These are phyloP conservation scores for Saccharomycopsis javanensis DNA, from an alignment of 805 yeast genomes.

Conservation along the genomic window DNA sequence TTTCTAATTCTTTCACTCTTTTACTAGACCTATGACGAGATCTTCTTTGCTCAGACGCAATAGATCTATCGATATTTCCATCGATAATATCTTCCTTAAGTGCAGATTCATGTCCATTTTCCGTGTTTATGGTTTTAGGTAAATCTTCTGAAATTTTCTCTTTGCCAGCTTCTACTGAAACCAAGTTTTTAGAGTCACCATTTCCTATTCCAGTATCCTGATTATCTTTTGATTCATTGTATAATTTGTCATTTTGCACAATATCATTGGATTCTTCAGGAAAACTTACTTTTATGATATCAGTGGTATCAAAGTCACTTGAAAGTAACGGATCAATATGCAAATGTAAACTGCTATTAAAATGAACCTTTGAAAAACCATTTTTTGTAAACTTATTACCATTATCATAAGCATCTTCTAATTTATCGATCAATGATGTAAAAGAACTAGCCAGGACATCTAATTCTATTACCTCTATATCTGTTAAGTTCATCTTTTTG, in stretches of 20 bases:
- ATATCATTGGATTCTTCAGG: conserved; percentile 21
- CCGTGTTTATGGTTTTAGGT: not conserved
- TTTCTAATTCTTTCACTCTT: conserved; percentile 29
- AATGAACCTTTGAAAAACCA: conserved; percentile 1
- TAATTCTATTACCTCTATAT: conserved; percentile 18
- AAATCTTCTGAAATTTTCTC: not conserved
- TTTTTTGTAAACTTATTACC: conserved; percentile 1
- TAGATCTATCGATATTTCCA: conserved; percentile 30
- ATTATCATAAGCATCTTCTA: conserved; percentile 14
- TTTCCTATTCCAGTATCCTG: not conserved
- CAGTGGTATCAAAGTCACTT: conserved; percentile 14
- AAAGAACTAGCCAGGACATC: conserved; percentile 4
- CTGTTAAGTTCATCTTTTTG: conserved; percentile 20
- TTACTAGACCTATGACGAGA: conserved; percentile 32
- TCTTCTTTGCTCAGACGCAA: conserved; percentile 25
- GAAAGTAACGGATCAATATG: conserved; percentile 14
- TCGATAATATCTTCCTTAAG: conserved; percentile 18
- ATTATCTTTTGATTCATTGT: conserved; percentile 11
- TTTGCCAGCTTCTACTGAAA: not conserved
- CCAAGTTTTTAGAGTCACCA: not conserved
- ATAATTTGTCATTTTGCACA: not conserved
- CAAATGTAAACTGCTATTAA: not conserved
- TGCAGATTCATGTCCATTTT: not conserved
- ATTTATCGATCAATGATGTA: not conserved
- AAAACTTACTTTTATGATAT: conserved; percentile 5